A percentile compares a stretch with the other conserved stretches of the same genome.
These are phyloP conservation scores for Leccinum disarticulatum DNA, from an alignment of 768 basidiomycete species.

Conservation along the genomic window DNA sequence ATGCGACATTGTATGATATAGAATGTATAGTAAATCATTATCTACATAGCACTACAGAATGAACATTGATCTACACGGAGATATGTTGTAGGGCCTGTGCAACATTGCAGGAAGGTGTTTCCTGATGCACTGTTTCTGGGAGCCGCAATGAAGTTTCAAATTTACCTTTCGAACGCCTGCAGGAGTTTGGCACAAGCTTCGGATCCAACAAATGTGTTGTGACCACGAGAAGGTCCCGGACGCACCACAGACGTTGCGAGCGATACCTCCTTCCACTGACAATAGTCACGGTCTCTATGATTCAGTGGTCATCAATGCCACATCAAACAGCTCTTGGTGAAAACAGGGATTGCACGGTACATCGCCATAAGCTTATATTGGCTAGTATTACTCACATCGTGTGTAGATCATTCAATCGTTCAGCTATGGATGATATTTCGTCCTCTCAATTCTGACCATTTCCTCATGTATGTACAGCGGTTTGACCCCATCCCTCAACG, in stretches of 20 bases:
- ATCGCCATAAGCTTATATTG: not conserved
- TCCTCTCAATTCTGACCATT: not conserved
- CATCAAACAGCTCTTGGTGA: not conserved
- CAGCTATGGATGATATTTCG: not conserved
- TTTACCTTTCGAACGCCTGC: not conserved
- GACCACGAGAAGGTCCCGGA: not conserved
- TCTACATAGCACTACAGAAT: no score
- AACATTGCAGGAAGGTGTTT: no score
- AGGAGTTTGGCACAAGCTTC: not conserved
- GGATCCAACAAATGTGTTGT: not conserved
- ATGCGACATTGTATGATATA: no score
- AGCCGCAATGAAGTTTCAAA: not conserved
- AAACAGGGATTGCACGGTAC: not conserved
- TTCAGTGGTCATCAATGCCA: not conserved
- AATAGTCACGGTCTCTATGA: not conserved
- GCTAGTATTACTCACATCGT: no score
- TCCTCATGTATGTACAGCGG: not conserved
- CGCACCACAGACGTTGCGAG: not conserved
- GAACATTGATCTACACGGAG: no score
- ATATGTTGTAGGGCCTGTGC: no score
- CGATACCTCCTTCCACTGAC: not conserved
- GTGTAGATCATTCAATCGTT: not conserved
- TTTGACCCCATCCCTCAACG: not conserved
- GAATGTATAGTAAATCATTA: no score
- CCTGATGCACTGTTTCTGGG: not conserved